A percentile compares a stretch with the other conserved stretches of the same genome.
Evolutionary conservation across 768 basidiomycete species (phyloP).

Genomic region (Pulveroboletus sp.): DNA sequence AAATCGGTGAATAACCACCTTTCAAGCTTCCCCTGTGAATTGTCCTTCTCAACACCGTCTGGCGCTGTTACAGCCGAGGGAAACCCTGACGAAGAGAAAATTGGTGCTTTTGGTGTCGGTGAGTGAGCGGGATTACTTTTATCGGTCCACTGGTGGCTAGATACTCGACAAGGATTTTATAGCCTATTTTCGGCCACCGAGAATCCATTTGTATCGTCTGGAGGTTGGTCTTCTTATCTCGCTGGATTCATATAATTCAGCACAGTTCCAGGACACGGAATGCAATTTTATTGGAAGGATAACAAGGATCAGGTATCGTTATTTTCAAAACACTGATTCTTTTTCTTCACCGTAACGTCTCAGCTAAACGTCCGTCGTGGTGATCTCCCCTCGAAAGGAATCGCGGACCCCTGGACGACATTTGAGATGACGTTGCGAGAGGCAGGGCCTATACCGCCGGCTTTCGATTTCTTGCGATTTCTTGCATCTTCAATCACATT

Average conservation of each 20-base stretch:
- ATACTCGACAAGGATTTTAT: slow-evolving; percentile 53
- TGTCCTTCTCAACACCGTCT: too few relatives aligned
- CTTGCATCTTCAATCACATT: slow-evolving; percentile 90
- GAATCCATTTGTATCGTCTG: slow-evolving; percentile 77
- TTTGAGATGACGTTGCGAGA: slow-evolving; percentile 90
- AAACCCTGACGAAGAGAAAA: slow-evolving; percentile 25
- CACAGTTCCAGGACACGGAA: slow-evolving; percentile 63
- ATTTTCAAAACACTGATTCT: background rate
- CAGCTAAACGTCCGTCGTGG: slow-evolving; percentile 85
- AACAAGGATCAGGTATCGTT: slow-evolving; percentile 73
- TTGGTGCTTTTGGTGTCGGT: slow-evolving; percentile 27
- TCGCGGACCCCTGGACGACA: slow-evolving; percentile 64
- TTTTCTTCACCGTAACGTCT: slow-evolving; percentile 4
- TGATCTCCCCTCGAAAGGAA: slow-evolving; percentile 42
- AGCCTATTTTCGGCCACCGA: slow-evolving; percentile 81
- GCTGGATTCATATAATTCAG: background rate
- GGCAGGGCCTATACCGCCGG: slow-evolving; percentile 68
- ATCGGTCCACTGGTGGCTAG: background rate
- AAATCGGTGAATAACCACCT: slow-evolving; percentile 8
- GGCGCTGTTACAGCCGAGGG: slow-evolving; percentile 14
- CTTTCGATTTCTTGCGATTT: slow-evolving; percentile 88
- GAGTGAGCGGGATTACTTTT: background rate
- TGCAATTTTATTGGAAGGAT: slow-evolving; percentile 96
- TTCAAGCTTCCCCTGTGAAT: too few relatives aligned
- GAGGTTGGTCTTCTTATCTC: slow-evolving; percentile 45